phyloP scores from a whole-genome alignment of 148 eudicot genomes.

The Agrostemma githago region DNA sequence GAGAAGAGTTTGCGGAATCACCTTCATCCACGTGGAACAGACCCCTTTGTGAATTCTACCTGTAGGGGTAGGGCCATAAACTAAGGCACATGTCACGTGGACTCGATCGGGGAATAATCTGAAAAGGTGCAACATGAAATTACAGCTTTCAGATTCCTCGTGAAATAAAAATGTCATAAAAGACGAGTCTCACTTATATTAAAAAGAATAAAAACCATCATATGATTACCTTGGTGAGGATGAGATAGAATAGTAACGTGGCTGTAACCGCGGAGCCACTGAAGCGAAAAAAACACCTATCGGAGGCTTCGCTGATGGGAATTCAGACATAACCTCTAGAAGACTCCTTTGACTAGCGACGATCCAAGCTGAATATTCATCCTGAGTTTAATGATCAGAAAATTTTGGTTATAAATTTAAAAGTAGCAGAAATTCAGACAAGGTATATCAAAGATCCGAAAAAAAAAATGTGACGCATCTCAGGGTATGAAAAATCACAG shows the following conservation, averaged over 20 bases:
- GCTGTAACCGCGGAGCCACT: conserved; percentile 76
- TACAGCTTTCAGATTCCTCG: conserved; percentile 8
- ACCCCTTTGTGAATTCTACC: conserved; percentile 83
- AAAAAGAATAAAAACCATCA: neutral
- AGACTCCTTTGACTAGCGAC: conserved; percentile 86
- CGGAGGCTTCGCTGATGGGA: conserved; percentile 85
- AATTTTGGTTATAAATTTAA: neutral
- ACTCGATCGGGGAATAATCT: conserved; percentile 58
- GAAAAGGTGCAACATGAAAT: conserved; percentile 17
- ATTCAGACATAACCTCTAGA: conserved; percentile 74
- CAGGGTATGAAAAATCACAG: neutral
- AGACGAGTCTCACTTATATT: neutral
- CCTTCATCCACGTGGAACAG: conserved; percentile 98
- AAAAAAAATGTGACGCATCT: neutral
- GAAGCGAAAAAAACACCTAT: conserved; percentile 91
- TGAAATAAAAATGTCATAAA: neutral
- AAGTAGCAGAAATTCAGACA: neutral
- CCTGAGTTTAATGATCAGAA: conserved; percentile 34
- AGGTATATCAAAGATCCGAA: neutral
- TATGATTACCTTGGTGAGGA: conserved; percentile 67
- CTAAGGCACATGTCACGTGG: conserved; percentile 79
- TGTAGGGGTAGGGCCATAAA: conserved; percentile 69
- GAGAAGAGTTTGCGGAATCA: conserved; percentile 17
- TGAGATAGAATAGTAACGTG: conserved; percentile 85
- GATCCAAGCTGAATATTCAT: conserved; percentile 77